Percentiles rank a stretch among this genome's conserved stretches.
phyloP scores from a whole-genome alignment of 2,329 filamentous ascomycete species.

The Lasiodiplodia sp. region DNA sequence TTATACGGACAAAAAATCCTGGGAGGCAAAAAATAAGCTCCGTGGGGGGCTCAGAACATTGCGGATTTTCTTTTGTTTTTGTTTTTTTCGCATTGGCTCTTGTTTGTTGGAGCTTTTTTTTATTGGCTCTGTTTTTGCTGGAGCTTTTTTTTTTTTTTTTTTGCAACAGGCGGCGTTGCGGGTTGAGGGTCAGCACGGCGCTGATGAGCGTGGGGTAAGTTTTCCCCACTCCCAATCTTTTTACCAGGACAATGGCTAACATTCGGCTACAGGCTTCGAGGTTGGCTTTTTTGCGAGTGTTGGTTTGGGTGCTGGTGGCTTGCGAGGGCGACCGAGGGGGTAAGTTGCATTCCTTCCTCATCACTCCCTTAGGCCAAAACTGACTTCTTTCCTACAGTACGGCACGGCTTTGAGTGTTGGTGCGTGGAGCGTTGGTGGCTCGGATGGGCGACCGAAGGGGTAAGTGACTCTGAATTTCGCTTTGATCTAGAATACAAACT shows the following conservation, averaged over 20 bases:
- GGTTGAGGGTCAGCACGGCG: neutral
- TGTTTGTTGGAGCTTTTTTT: no score
- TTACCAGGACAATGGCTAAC: neutral
- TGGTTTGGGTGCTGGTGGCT: neutral
- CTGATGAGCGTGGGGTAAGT: neutral
- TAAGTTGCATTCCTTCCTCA: neutral
- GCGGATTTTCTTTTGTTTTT: neutral
- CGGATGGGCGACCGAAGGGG: neutral
- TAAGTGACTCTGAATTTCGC: neutral
- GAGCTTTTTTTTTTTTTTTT: neutral
- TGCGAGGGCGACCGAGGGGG: neutral
- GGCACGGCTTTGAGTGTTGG: neutral
- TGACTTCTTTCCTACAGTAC: neutral
- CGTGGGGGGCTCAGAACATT: neutral
- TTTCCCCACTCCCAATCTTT: neutral
- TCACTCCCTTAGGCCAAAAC: neutral
- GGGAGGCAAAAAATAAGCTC: conserved; percentile 7
- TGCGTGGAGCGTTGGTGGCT: conserved; percentile 3
- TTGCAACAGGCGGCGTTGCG: neutral
- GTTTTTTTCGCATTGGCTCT: neutral
- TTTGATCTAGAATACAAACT: neutral
- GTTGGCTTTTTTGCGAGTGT: neutral
- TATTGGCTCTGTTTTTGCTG: neutral
- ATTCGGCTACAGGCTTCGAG: neutral
- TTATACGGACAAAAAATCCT: conserved; percentile 8